These are phyloP conservation scores for Leishmania tropica DNA, from an alignment of 208 protist species.

Conservation along the genomic window DNA sequence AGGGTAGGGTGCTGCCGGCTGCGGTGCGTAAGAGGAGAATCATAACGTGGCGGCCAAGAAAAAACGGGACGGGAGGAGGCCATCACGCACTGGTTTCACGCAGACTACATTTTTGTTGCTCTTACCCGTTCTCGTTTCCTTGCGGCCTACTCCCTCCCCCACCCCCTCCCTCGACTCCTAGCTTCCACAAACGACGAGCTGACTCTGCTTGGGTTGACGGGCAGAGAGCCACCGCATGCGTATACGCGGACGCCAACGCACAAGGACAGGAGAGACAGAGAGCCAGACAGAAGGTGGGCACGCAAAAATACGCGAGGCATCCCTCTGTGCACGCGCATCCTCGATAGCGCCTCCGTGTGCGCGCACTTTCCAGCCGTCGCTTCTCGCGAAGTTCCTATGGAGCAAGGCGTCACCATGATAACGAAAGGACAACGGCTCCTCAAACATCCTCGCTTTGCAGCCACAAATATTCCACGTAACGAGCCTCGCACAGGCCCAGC, in stretches of 20 bases:
- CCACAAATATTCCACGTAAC: not conserved
- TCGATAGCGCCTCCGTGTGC: not conserved
- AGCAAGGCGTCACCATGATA: slow-evolving; percentile 26
- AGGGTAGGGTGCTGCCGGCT: not conserved
- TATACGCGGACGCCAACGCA: not conserved
- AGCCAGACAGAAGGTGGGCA: not conserved
- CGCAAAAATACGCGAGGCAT: not conserved
- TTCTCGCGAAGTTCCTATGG: slow-evolving; percentile 63
- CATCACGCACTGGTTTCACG: not conserved
- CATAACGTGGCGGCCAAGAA: not conserved
- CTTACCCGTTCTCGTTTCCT: not conserved
- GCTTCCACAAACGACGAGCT: not conserved
- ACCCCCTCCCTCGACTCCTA: not conserved
- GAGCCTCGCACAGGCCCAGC: not conserved
- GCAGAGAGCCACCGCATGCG: not conserved
- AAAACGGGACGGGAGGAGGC: not conserved
- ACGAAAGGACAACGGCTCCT: slow-evolving; percentile 5
- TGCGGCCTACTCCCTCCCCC: not conserved
- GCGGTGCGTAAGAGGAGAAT: not conserved
- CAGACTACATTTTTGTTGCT: not conserved
- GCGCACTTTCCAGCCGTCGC: not conserved
- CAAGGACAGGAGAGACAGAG: not conserved
- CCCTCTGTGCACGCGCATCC: not conserved
- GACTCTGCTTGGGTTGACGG: not conserved
- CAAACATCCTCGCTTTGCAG: slow-evolving; percentile 29